These are phyloP conservation scores for Lolium multiflorum DNA, from an alignment of 176 grass and related monocot species.

Conservation along the genomic window DNA sequence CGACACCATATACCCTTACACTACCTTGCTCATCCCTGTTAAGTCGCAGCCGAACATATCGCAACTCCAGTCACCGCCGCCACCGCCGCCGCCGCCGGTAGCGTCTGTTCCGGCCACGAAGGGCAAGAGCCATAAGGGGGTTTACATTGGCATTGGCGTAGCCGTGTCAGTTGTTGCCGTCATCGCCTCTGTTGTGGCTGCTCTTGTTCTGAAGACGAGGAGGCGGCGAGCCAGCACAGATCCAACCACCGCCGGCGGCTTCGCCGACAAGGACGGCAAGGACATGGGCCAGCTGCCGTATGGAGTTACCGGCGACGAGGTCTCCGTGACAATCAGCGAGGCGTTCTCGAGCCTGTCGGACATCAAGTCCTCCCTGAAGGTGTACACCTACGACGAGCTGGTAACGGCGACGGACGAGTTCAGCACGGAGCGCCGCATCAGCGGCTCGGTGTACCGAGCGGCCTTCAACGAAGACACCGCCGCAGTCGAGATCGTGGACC, in stretches of 20 bases:
- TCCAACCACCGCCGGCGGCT: background rate
- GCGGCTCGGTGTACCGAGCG: conserved; percentile 61
- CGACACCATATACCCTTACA: conserved; percentile 38
- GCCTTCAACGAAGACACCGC: conserved; percentile 49
- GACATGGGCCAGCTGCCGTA: background rate
- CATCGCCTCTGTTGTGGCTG: background rate
- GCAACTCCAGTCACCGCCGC: conserved; percentile 39
- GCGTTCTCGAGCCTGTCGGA: conserved; percentile 55
- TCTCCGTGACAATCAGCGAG: conserved; percentile 18
- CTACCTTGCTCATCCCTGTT: conserved; percentile 75
- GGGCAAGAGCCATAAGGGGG: conserved; percentile 22
- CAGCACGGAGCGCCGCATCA: conserved; percentile 44
- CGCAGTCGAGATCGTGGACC: conserved; percentile 52
- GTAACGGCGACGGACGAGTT: conserved; percentile 57
- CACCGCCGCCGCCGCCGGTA: conserved; percentile 35
- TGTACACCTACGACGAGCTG: conserved; percentile 65
- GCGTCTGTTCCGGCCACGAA: conserved; percentile 31
- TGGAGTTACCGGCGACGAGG: background rate
- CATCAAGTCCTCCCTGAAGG: conserved; percentile 61
- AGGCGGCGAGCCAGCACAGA: conserved; percentile 14
- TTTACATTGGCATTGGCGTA: conserved; percentile 57
- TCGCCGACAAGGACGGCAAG: conserved; percentile 11
- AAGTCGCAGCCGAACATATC: conserved; percentile 46
- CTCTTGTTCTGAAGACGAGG: conserved; percentile 41
- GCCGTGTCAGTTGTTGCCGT: conserved; percentile 28